Evolutionary conservation across 176 grass and related monocot genomes (phyloP).

Genomic region (Calamus simplicifolius): DNA sequence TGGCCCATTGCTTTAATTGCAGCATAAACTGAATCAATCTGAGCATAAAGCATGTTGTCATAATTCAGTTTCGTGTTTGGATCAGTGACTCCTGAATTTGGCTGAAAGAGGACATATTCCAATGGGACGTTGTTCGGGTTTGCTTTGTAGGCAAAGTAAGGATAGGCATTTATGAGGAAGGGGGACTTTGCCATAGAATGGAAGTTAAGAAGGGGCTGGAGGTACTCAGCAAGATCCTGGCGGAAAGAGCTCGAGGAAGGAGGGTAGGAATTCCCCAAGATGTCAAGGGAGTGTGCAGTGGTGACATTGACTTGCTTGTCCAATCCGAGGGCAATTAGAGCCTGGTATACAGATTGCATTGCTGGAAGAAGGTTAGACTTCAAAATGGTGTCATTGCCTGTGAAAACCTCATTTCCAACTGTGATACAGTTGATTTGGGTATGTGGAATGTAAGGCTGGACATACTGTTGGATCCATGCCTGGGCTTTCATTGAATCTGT

Average conservation of each 20-base stretch:
- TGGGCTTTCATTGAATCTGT: not conserved
- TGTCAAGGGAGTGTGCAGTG: slow-evolving; percentile 62
- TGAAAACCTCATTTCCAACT: slow-evolving; percentile 8
- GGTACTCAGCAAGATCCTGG: slow-evolving; percentile 18
- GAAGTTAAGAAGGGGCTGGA: slow-evolving; percentile 46
- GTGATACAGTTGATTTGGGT: slow-evolving; percentile 10
- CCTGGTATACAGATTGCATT: slow-evolving; percentile 51
- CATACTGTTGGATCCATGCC: slow-evolving; percentile 1
- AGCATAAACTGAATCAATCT: no score
- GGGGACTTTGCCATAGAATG: slow-evolving; percentile 40
- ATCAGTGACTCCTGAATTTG: no score
- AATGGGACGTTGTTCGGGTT: no score
- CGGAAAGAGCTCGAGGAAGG: slow-evolving; percentile 54
- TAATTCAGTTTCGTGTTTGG: no score
- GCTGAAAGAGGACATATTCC: no score
- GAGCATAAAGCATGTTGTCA: no score
- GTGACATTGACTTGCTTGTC: slow-evolving; percentile 42
- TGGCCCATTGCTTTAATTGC: no score
- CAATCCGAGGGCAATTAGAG: slow-evolving; percentile 31
- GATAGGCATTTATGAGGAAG: slow-evolving; percentile 74
- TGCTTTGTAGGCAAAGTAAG: slow-evolving; percentile 25
- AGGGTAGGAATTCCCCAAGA: slow-evolving; percentile 52
- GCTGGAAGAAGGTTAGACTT: slow-evolving; percentile 26
- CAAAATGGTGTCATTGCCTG: not conserved
- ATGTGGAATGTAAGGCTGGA: slow-evolving; percentile 1